Evolutionary conservation across 2,329 filamentous ascomycete species (phyloP).

Genomic region (Colletotrichum magnum): DNA sequence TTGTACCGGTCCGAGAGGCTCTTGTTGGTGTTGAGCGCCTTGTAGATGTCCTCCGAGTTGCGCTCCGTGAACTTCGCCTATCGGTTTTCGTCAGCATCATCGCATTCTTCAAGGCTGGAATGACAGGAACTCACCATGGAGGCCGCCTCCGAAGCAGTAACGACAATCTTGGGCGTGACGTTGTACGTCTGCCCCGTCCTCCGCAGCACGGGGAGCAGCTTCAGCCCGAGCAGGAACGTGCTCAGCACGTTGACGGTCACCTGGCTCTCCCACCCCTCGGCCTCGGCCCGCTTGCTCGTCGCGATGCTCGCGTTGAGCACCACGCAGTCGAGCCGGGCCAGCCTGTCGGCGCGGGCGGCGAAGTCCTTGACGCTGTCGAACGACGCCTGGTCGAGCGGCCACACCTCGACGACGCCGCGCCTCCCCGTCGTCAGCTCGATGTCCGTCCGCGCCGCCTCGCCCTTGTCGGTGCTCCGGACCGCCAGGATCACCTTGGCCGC

Average conservation of each 20-base stretch:
- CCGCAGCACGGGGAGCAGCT: conserved; percentile 59
- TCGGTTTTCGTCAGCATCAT: conserved; percentile 1
- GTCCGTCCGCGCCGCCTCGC: conserved; percentile 54
- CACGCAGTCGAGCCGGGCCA: conserved; percentile 54
- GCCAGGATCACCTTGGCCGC: conserved; percentile 59
- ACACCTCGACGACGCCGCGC: conserved; percentile 55
- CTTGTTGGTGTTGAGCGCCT: conserved; percentile 48
- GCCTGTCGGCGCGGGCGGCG: conserved; percentile 45
- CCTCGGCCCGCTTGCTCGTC: conserved; percentile 22
- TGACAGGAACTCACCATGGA: conserved; percentile 39
- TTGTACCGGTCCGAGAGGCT: conserved; percentile 52
- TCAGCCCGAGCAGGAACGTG: conserved; percentile 59
- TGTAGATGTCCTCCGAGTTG: conserved; percentile 49
- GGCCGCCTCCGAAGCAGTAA: conserved; percentile 58
- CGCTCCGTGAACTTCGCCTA: conserved; percentile 53
- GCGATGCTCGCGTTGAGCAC: conserved; percentile 54
- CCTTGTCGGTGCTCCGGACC: conserved; percentile 56
- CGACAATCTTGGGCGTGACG: conserved; percentile 51
- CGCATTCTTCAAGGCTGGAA: background rate
- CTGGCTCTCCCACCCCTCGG: conserved; percentile 58
- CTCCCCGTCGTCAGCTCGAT: conserved; percentile 44
- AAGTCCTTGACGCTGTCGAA: conserved; percentile 52
- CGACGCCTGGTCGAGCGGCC: conserved; percentile 57
- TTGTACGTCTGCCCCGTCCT: conserved; percentile 51
- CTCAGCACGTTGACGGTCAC: conserved; percentile 63